Conservation (phyloP, 2,329 filamentous ascomycete genomes). For the Diplodia scrobiculata region DNA sequence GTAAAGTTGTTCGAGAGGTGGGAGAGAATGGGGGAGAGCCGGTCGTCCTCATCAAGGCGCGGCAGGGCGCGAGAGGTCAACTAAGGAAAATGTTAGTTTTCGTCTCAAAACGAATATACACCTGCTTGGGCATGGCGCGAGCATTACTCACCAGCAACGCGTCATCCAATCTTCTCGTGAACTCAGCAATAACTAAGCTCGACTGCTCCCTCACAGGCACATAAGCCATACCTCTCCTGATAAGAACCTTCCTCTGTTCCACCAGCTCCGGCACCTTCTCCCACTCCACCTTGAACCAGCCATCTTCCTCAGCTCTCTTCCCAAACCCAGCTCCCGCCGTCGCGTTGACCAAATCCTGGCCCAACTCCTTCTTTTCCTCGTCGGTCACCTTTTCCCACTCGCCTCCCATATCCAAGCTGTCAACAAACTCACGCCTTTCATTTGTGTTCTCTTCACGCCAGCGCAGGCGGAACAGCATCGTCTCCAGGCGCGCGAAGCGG, state of each 20-base stretch:
- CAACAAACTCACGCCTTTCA: conserved; percentile 76
- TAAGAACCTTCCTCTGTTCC: conserved; percentile 72
- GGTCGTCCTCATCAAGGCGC: conserved; percentile 92
- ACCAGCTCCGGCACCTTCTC: conserved; percentile 87
- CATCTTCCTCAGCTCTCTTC: conserved; percentile 68
- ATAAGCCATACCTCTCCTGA: conserved; percentile 83
- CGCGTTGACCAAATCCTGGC: conserved; percentile 62
- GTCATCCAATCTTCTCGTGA: conserved; percentile 74
- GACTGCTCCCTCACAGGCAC: conserved; percentile 84
- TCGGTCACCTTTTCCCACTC: conserved; percentile 82
- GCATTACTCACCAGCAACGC: conserved; percentile 70
- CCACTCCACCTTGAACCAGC: conserved; percentile 97
- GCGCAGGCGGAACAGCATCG: conserved; percentile 81
- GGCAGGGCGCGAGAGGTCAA: conserved; percentile 88
- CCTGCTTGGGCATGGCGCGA: too few relatives aligned
- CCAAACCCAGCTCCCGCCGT: conserved; percentile 44
- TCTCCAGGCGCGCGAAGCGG: conserved; percentile 83
- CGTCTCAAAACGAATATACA: neutral
- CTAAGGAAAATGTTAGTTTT: conserved; percentile 46
- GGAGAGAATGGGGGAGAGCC: conserved; percentile 71
- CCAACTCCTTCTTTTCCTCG: conserved; percentile 72
- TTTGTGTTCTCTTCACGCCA: conserved; percentile 73
- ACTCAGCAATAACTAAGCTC: conserved; percentile 87
- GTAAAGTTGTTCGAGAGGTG: conserved; percentile 96
- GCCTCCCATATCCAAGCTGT: conserved; percentile 64